Base-by-base conservation (phyloP, 1,284 basidiomycete species). In the Cystobasidium sp. region DNA sequence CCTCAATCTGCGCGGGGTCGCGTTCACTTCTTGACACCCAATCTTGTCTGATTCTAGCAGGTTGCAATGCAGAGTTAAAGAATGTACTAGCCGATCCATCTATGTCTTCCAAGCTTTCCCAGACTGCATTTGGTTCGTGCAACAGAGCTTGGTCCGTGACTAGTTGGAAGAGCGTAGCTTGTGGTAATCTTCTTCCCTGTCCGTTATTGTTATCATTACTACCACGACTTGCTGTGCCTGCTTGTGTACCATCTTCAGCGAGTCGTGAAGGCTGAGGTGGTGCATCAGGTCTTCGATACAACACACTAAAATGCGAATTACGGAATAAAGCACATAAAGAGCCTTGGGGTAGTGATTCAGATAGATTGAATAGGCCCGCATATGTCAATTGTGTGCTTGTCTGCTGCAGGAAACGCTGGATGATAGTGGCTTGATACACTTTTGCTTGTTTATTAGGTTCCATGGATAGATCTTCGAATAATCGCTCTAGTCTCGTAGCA, bases 51-150 rank as follows among this genome's bases (percentile, higher is more conserved):
- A 91, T 90, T 58, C 83, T 87, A 6, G 89, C 84, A n/a, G 81
- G 84, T 46, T 85, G 80, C 75, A 93, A 90, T 53, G 87, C 84
- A 0, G 87, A 86, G 81, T 93, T 91, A 24, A 90, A 90, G 79
- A 93, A 94, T 3, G 87, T 87, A 18, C 90, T 88, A 74, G 84
- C 87, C 3, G 86, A 85, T 1, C 92, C 92, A 76, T 94, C 92
- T 51, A 94, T 87, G 79, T 97, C 94, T 78, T 91, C 91, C 24
- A 96, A 83, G 18, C 89, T 88, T 83, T 96, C 93, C 93, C 94
- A 95, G 4, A 94, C 83, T 37, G 94, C 88, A 20, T 88, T 87
- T 0, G 88, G 85, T 80, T 94, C 92, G 77, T 88, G 82, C 16
- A 90, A 82, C 81, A 95, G 93, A 24, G 89, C 87, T 62, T 90